A percentile compares a stretch with the other conserved stretches of the same genome.
Evolutionary conservation across 768 basidiomycete genomes (phyloP).

Genomic region (Rossbeevera mucosa): DNA sequence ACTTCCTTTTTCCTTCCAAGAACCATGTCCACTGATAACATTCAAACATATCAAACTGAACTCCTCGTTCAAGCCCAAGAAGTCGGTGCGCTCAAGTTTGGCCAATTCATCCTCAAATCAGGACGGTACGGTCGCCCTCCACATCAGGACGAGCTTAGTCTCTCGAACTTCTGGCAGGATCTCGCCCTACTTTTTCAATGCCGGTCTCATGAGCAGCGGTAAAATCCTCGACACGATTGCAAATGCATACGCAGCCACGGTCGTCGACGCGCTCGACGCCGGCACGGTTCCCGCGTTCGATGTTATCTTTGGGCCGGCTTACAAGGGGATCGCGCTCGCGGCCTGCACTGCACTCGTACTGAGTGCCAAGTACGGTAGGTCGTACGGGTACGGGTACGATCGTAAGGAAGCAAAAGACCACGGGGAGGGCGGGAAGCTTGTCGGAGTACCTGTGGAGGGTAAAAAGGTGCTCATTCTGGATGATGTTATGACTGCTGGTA

Average conservation of each 20-base stretch:
- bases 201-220: slow-evolving; percentile 81
- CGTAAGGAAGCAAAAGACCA: slow-evolving; percentile 96
- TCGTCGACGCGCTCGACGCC: slow-evolving; percentile 44
- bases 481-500: slow-evolving; percentile 94
- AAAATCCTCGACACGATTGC: slow-evolving; percentile 74
- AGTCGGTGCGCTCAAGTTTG: slow-evolving; percentile 80
- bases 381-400: slow-evolving; percentile 85
- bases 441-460: slow-evolving; percentile 79
- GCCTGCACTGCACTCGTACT: slow-evolving; percentile 78
- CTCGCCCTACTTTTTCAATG: slow-evolving; percentile 98
- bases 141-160: not conserved
- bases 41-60: slow-evolving; percentile 53
- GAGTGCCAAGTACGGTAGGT: slow-evolving; percentile 55
- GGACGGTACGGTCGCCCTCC: slow-evolving; percentile 60
- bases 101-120: slow-evolving; percentile 89
- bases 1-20: not conserved
- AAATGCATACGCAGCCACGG: slow-evolving; percentile 78
- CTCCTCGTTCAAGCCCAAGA: slow-evolving; percentile 67
- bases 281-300: slow-evolving; percentile 50
- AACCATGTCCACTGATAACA: slow-evolving; percentile 18
- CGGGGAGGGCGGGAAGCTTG: slow-evolving; percentile 89
- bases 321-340: slow-evolving; percentile 95
- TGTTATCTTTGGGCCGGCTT: slow-evolving; percentile 92
- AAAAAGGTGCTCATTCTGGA: slow-evolving; percentile 86
- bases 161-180: slow-evolving; percentile 38